These are phyloP conservation scores for Chrysophaeum taylorii DNA, from an alignment of 352 stramenopile genomes.

Conservation along the genomic window DNA sequence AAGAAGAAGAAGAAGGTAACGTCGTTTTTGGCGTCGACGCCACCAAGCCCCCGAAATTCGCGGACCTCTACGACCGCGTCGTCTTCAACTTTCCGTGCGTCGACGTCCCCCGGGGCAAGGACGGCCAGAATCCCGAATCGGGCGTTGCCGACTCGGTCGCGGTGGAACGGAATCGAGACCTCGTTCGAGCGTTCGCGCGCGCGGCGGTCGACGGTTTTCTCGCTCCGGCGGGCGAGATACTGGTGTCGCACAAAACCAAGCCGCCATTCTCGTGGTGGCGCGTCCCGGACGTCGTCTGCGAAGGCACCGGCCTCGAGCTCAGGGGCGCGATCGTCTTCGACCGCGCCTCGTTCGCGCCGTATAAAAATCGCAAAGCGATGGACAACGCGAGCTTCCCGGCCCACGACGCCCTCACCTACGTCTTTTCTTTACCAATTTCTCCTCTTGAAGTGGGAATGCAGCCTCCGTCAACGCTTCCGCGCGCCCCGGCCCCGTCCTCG, in stretches of 20 bases:
- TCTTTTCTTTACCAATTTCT: too few relatives aligned
- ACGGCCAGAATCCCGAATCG: conserved; percentile 73
- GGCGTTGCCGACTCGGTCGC: conserved; percentile 37
- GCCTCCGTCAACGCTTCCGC: too few relatives aligned
- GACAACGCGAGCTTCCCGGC: conserved; percentile 87
- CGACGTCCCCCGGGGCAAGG: conserved; percentile 66
- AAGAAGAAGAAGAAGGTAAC: too few relatives aligned
- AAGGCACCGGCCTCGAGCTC: conserved; percentile 40
- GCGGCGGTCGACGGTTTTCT: conserved; percentile 38
- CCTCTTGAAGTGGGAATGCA: too few relatives aligned
- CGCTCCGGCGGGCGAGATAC: conserved; percentile 59
- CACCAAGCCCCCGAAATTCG: conserved; percentile 39
- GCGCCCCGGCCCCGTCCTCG: too few relatives aligned
- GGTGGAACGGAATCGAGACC: conserved; percentile 83
- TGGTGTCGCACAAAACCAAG: conserved; percentile 91
- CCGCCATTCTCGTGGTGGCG: conserved; percentile 71
- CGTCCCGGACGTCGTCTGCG: conserved; percentile 37
- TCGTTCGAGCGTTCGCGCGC: conserved; percentile 74
- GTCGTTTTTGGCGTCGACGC: conserved; percentile 79
- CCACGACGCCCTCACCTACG: conserved; percentile 84
- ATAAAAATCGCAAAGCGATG: conserved; percentile 88
- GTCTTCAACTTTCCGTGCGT: conserved; percentile 94
- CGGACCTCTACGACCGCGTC: conserved; percentile 69
- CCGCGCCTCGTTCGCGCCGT: conserved; percentile 72
- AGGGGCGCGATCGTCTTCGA: conserved; percentile 78